Evolutionary conservation across 805 yeast species (phyloP), one percentile per base, ranked within the genome.

Genomic region (Candida nanaspora): DNA sequence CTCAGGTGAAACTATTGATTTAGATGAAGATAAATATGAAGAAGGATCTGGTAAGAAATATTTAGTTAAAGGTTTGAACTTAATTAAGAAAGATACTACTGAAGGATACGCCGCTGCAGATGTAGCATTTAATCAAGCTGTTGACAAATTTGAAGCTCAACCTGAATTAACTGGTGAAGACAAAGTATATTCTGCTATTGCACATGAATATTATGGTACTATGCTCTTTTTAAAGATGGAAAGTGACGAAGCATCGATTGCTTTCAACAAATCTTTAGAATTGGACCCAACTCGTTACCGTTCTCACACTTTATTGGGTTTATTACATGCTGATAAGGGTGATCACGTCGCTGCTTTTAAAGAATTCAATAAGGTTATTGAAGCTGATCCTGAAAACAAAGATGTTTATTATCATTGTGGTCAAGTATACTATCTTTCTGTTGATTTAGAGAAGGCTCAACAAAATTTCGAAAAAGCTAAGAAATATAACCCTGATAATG

Each of bases 341-440:
- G 72, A 78, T 31, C 68, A 72, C 42, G 65, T 66, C 16, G 82
- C 76, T 46, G 80, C 94, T 38, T 66, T 69, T 38, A 62, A 66
- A 36, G 84, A 81, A 63, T 88, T 93, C 56, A 76, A 77, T 39
- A 66, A 70, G 40, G 98, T 97, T 18, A 69, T 79, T 45, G 66
- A 70, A 44, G 57, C 83, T 46, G 81, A 86, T 56, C 78, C 91
- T 38, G 66, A 75, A 20, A 77, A 80, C 55, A 80, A 93, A 27
- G 96, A 93, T 57, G 76, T 83, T 50, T 86, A 81, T 70, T 93
- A 93, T 71, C 98, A 93, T 67, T 80, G 83, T 61, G 98, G 95
- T 51, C 99, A 93, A 75, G 73, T 89, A 59, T 77, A 74, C 62
- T 91, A 89, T 68, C 69, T 93, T 55, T 78, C 86, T 46, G 82